Evolutionary conservation across 2,329 filamentous ascomycete species (phyloP), one percentile per base, ranked within the genome.

Genomic region (Albophoma yamanashiensis): DNA sequence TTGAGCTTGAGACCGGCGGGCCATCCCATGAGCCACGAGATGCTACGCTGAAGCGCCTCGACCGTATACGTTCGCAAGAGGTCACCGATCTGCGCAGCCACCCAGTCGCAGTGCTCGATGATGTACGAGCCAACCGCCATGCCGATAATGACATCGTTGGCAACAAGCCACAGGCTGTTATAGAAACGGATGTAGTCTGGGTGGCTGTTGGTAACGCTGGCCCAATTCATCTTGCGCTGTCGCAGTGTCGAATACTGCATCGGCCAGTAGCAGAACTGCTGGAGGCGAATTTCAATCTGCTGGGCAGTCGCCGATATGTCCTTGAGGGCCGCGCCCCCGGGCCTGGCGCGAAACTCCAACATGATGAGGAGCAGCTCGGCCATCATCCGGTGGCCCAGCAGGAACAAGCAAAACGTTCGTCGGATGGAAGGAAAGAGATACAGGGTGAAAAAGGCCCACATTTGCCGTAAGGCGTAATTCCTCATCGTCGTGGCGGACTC

Each of bases 191-290:
- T 99, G 72, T 99, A 99, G 73, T 99, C 94, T 0, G 93, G 91
- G 73, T 99, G 93, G 67, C 89, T 96, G 56, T 89, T 94, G 0
- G 92, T 97, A 59, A 97, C 89, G 71, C 93, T 97, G 61, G 92
- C 90, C 93, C 94, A 97, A 67, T 96, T 91, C 63, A 88, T 86
- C 70, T 96, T 95, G 45, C 92, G 83, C 69, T 90, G 87, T n/a
- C 92, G 88, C 55, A 99, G 75, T 20, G 92, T 97, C 52, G 93
- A 82, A 70, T 97, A 97, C 72, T 99, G 93, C 74, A 96, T 91
- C 2, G 94, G 95, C 92, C 93, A 97, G 73, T 99, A 99, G 74
- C 93, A 97, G 70, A 97, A 97, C 71, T 99, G 94, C 71, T 97
- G 92, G 27, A 99, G 81, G 6, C 94, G 89, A 64, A 99, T 97